Base-by-base conservation (phyloP, 192 early-diverging fungal genomes). In the Coemansia brasiliensis region DNA sequence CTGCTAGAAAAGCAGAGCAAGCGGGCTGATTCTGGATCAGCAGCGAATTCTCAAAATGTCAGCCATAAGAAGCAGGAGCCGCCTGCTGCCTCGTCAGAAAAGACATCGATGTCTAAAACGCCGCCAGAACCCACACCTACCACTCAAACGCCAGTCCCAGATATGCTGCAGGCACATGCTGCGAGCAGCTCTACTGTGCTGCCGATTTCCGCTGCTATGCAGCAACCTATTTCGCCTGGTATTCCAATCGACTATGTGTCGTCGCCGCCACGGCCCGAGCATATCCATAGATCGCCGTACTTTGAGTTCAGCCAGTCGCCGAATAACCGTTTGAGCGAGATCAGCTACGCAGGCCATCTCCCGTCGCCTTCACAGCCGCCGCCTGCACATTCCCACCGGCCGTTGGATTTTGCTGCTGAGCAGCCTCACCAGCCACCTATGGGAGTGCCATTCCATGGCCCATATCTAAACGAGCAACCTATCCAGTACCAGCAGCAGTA, bases 1-100 rank as follows among this genome's bases (percentile, higher is more conserved):
- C 52, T 80, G 18, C 55, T 80, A 1, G 77, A 80, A 27, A 80
- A 59, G 53, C 77, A 80, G 35, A 65, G 29, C 54, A 68, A 69
- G 37, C 73, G 61, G 52, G 18, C 55, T 2, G 76, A 74, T 8
- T 9, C 35, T 26, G 46, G 24, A 3, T 15, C 46, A 24, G 11
- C 15, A 6, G 12, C n/a, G n/a, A n/a, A 16, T 15, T 42, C 40
- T 1, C 6, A 6, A 20, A 20, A n/a, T 8, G 8, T 5, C 15
- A 8, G 6, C 8, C 5, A 49, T 5, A 5, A 24, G 46, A 7
- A 25, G 24, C 24, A 11, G 46, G 25, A 49, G 46, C 46, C 46
- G 15, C 9, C 44, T 4, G 24, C 15, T 46, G 44, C 6, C 32
- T 35, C 32, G 32, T 5, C 32, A 35, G 32, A 35, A 35, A 35